phyloP scores from a whole-genome alignment of 257 asterid genomes.

The Plantago ovata region DNA sequence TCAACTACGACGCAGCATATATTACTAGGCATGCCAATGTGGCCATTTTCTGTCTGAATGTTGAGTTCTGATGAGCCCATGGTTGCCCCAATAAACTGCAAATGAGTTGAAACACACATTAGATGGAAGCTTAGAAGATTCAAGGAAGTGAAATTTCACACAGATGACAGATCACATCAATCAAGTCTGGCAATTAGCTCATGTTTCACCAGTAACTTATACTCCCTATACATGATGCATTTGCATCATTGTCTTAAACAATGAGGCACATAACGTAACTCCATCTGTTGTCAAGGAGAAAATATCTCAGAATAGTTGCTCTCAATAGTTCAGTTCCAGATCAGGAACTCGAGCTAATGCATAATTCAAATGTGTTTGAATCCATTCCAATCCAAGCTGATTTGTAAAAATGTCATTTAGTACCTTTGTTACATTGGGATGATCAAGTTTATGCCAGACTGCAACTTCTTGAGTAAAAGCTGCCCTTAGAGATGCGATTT shows the following conservation, averaged over 20 bases:
- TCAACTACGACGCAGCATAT: slow-evolving; percentile 81
- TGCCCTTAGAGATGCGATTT: slow-evolving; percentile 64
- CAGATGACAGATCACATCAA: background rate
- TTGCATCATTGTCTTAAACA: background rate
- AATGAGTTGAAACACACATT: slow-evolving; percentile 10
- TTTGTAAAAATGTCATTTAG: background rate
- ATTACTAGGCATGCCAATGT: slow-evolving; percentile 79
- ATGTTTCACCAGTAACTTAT: background rate
- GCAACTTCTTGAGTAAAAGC: slow-evolving; percentile 92
- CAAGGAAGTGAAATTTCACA: slow-evolving; percentile 3
- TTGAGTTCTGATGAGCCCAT: slow-evolving; percentile 80
- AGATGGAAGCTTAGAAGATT: slow-evolving; percentile 1
- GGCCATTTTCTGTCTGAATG: slow-evolving; percentile 77
- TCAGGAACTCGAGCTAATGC: too few relatives aligned
- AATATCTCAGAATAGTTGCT: background rate
- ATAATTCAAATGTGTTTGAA: too few relatives aligned
- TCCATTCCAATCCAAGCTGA: too few relatives aligned
- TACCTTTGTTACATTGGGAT: slow-evolving; percentile 90
- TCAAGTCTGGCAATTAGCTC: background rate
- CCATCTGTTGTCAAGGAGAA: background rate
- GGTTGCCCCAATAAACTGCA: slow-evolving; percentile 84
- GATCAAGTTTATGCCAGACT: slow-evolving; percentile 90
- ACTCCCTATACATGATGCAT: background rate
- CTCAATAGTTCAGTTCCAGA: too few relatives aligned
- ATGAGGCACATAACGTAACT: background rate